Conservation (phyloP, 1,284 basidiomycete species). For the Ustilago cynodontis region DNA sequence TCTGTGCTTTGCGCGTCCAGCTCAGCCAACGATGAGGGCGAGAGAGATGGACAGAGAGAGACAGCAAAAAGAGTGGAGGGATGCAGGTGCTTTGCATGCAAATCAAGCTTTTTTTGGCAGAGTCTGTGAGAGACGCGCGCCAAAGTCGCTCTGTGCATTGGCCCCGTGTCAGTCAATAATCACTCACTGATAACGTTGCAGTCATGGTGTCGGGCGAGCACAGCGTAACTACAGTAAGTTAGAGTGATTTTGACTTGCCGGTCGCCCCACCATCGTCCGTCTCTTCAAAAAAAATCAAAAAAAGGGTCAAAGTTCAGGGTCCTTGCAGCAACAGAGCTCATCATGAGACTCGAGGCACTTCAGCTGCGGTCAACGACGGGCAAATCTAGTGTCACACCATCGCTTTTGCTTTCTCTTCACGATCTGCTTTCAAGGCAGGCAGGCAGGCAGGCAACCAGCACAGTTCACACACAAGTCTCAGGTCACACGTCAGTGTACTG, state of each 20-base stretch:
- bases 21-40: constrained; percentile 7
- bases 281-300: constrained; percentile 2
- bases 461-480: background rate
- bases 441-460: too few species aligned
- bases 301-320: constrained; percentile 17
- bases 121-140: constrained; percentile 19
- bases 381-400: constrained; percentile 3
- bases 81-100: constrained; percentile 8
- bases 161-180: background rate
- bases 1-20: constrained; percentile 1
- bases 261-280: background rate
- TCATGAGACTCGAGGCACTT: constrained; percentile 7
- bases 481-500: background rate
- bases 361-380: background rate
- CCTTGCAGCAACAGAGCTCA: constrained; percentile 16
- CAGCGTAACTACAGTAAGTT: too few species aligned
- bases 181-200: background rate
- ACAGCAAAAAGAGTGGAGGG: background rate
- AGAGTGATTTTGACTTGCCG: background rate
- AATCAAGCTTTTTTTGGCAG: constrained; percentile 10
- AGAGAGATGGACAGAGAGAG: too few species aligned
- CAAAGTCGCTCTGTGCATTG: constrained; percentile 30
- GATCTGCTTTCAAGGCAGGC: too few species aligned
- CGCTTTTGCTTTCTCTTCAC: background rate
- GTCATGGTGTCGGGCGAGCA: constrained; percentile 16